Evolutionary conservation across 2,329 filamentous ascomycete species (phyloP), one percentile per base, ranked within the genome.

Genomic region (Sclerotinia minor): DNA sequence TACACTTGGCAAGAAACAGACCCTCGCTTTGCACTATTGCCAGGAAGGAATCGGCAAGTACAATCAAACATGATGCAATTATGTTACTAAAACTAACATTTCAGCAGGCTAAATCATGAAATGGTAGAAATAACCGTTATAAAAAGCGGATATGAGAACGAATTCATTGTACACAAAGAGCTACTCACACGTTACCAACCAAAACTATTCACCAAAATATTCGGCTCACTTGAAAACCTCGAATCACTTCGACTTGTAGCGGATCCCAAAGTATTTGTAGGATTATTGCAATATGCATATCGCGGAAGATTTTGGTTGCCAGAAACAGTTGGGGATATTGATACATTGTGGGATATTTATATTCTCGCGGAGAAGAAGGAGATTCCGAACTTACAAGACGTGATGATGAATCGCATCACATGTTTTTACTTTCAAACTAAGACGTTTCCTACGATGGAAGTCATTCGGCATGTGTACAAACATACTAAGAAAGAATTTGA

Each of bases 1-100:
- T 58, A 44, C 35, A 3, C 26, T 0, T 58, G 54, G 54, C 54
- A 58, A 58, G 54, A 58, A 58, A n/a, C n/a, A 58, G 54, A 58
- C 2, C 35, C n/a, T 26, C 54, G 54, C 2, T 58, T 58, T 35
- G 54, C 35, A 2, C 54, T 35, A 19, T 19, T 44, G 1, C 54
- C 35, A 19, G 35, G 35, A 1, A 5, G 29, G 1, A 4, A 15
- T 3, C 26, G 41, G 41, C 13, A 9, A 60, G 26, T 15, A 32
- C 5, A n/a, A 13, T 8, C 41, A 2, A 24, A 15, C 24, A 52
- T 15, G 29, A 29, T 32, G 13, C 24, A 21, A n/a, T 47, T 47
- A 1, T 49, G 21, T 49, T n/a, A 21, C 47, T 24, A 1, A n/a
- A 49, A 35, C 54, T 44, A 44, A 58, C 11, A 1, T n/a, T 19